These are phyloP conservation scores for Ustilago esculenta DNA, from an alignment of 1,284 basidiomycete genomes.

Conservation along the genomic window DNA sequence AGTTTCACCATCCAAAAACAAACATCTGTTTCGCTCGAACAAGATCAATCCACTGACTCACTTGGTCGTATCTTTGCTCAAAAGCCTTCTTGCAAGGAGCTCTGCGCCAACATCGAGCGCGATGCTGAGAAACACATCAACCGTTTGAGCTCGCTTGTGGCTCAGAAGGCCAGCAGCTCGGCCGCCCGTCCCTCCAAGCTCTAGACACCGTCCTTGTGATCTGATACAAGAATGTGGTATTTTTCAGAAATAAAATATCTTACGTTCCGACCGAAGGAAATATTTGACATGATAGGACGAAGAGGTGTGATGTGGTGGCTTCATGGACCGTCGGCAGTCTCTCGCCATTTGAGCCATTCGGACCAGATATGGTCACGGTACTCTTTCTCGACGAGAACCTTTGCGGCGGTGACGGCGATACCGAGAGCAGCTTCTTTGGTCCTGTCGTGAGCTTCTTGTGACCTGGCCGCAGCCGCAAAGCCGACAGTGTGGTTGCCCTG, in stretches of 20 bases:
- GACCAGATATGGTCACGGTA: conserved; percentile 59
- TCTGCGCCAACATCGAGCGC: conserved; percentile 77
- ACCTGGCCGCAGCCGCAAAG: conserved; percentile 53
- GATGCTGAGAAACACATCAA: conserved; percentile 80
- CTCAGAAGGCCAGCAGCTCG: conserved; percentile 32
- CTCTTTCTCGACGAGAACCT: conserved; percentile 64
- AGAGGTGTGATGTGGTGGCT: neutral
- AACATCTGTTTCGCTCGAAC: neutral
- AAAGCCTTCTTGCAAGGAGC: conserved; percentile 78
- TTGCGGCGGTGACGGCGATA: conserved; percentile 64
- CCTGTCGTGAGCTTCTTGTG: conserved; percentile 55
- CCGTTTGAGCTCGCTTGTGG: conserved; percentile 33
- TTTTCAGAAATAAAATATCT: too few species aligned
- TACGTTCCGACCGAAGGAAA: too few species aligned
- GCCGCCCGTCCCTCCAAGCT: conserved; percentile 35
- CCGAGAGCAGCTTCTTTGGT: conserved; percentile 67
- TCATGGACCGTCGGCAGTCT: conserved; percentile 37
- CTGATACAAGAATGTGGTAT: too few species aligned
- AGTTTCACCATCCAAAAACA: conserved; percentile 15
- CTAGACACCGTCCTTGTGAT: too few species aligned
- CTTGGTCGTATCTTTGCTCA: neutral
- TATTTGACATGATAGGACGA: neutral
- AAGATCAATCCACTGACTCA: neutral
- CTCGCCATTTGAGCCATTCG: conserved; percentile 47
- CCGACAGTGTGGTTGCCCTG: conserved; percentile 66